Conservation (phyloP, 441 rosid species). For the Euphorbia schlechtendalii region DNA sequence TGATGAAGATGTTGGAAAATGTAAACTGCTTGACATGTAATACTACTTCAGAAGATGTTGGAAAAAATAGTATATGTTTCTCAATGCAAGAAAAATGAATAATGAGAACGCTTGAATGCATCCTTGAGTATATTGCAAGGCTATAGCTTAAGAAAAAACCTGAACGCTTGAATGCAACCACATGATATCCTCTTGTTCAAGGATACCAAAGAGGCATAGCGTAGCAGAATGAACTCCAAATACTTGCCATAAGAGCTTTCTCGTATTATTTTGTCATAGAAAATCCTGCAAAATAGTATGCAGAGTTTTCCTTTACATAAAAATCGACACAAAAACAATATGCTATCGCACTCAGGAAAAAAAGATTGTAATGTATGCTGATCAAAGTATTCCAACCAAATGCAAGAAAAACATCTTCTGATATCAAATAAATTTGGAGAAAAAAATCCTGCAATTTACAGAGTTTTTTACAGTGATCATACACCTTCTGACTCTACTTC, state of each 20-base stretch:
- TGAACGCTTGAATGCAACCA: slow-evolving; percentile 68
- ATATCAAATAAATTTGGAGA: background rate
- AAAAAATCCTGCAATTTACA: background rate
- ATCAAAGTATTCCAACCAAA: slow-evolving; percentile 46
- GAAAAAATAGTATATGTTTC: background rate
- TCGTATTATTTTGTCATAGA: slow-evolving; percentile 85
- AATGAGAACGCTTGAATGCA: no score
- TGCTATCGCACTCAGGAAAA: background rate
- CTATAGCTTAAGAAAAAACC: slow-evolving; percentile 31
- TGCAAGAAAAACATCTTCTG: slow-evolving; percentile 36
- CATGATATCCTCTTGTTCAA: slow-evolving; percentile 88
- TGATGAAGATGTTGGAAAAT: background rate
- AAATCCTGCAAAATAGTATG: slow-evolving; percentile 54
- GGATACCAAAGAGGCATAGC: slow-evolving; percentile 72
- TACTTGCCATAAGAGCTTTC: slow-evolving; percentile 81
- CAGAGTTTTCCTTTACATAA: slow-evolving; percentile 11
- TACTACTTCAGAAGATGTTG: background rate
- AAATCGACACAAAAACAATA: background rate
- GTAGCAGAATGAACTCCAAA: slow-evolving; percentile 75
- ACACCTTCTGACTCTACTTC: slow-evolving; percentile 86
- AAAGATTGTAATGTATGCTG: slow-evolving; percentile 2
- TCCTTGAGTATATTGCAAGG: slow-evolving; percentile 4
- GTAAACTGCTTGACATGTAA: no score
- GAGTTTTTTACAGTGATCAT: slow-evolving; percentile 3
- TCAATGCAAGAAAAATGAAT: background rate